Base-by-base conservation (phyloP, 352 stramenopile genomes). In the Phytophthora aleatoria region DNA sequence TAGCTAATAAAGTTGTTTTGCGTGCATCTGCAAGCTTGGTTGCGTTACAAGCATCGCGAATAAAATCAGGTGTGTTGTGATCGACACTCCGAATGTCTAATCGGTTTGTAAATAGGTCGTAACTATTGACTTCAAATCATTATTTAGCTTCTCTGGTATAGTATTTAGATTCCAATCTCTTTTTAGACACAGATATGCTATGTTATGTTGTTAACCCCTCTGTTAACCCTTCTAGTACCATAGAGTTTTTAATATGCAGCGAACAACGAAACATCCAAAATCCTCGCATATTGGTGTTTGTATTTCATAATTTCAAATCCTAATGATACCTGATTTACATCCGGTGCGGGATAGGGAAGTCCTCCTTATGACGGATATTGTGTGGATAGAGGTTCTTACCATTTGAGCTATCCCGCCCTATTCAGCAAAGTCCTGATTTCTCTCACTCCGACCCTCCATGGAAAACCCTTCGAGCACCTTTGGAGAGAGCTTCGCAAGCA, bases 161-260 rank as follows among this genome's bases (percentile, higher is more conserved):
- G 16, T 20, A 20, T 20, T 20, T 20, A 20, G 16, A 20, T 20
- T 20, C 16, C 16, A 20, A 20, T 20, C 16, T 20, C 16, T 20
- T 20, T 20, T 20, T 20, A 20, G 16, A 20, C 16, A 20, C 16
- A 20, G 16, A 20, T 20, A 20, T 20, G 16, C 16, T 20, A 20
- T 20, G 16, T 20, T 20, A 20, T 20, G 0, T 20, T 20, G 16
- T 20, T 20, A 20, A 20, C 16, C 16, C 16, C 16, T 20, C 16
- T 20, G 16, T 20, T 20, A 20, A 20, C 16, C 16, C 16, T 20
- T 20, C 16, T 20, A 20, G 0, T 20, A 20, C 16, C 16, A 20
- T 20, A 20, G 16, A 57, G 36, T 26, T 57, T 41, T 49, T 49
- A 57, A 50, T 57, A 45, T 56, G 24, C 50, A 57, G 50, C 12